These are phyloP conservation scores for Cutaneotrichosporon cutaneum DNA, from an alignment of 1,284 basidiomycete species.

Conservation along the genomic window DNA sequence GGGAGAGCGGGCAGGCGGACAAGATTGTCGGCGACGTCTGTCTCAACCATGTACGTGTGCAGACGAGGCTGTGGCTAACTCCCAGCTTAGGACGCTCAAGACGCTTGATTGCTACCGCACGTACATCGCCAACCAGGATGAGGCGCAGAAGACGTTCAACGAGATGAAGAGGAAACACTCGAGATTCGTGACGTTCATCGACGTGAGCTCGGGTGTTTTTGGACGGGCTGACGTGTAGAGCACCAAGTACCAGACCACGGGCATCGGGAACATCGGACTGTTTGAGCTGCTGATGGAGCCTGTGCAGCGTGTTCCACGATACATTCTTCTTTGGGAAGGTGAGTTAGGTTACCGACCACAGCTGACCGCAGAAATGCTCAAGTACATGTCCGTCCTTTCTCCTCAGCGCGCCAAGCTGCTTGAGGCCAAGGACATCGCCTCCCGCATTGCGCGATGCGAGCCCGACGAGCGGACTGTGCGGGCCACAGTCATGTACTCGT, in stretches of 20 bases:
- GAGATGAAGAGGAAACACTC: conserved; percentile 57
- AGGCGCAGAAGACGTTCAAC: conserved; percentile 79
- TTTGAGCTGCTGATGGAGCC: conserved; percentile 97
- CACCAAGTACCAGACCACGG: conserved; percentile 82
- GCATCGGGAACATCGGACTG: conserved; percentile 79
- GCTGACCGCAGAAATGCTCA: conserved; percentile 66
- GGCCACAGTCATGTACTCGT: conserved; percentile 83
- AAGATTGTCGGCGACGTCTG: conserved; percentile 80
- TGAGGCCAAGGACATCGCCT: conserved; percentile 84
- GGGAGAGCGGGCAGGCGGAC: conserved; percentile 55
- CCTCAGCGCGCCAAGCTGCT: conserved; percentile 74
- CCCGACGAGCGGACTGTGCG: conserved; percentile 86
- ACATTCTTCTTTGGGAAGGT: conserved; percentile 86
- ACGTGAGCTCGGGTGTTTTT: conserved; percentile 59
- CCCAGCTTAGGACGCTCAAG: conserved; percentile 66
- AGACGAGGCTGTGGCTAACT: conserved; percentile 1
- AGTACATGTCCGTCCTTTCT: conserved; percentile 74
- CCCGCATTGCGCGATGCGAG: conserved; percentile 88
- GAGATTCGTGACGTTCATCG: conserved; percentile 76
- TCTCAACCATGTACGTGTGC: conserved; percentile 63
- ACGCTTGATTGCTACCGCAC: conserved; percentile 88
- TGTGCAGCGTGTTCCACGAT: conserved; percentile 97
- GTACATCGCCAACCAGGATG: conserved; percentile 89
- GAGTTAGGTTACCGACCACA: conserved; percentile 6
- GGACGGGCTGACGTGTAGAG: conserved; percentile 57